Evolutionary conservation across 169 alveolate genomes (phyloP).

Genomic region (Cyclospora cayetanensis): DNA sequence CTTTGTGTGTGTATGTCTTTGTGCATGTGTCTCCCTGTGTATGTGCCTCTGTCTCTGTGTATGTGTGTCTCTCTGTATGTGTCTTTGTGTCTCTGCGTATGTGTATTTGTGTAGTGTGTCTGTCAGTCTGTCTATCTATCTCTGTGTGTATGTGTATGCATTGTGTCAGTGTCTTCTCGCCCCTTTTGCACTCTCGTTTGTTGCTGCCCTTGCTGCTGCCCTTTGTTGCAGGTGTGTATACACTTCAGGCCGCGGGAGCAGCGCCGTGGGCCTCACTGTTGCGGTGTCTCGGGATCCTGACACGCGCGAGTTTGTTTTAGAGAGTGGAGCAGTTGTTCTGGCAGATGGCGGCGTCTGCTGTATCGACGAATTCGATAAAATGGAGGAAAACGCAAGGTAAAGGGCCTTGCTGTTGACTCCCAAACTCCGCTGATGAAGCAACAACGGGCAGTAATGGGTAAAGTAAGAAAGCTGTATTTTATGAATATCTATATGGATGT

Average conservation of each 20-base stretch:
- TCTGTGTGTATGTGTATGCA: too few relatives aligned
- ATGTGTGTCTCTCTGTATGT: too few relatives aligned
- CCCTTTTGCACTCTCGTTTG: too few relatives aligned
- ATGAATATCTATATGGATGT: background rate
- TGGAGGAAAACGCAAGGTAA: conserved; percentile 96
- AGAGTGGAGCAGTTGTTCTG: conserved; percentile 99
- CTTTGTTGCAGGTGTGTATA: too few relatives aligned
- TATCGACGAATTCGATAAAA: conserved; percentile 99
- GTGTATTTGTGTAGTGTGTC: too few relatives aligned
- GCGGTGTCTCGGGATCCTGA: conserved; percentile 92
- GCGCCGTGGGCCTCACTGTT: conserved; percentile 99
- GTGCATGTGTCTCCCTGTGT: too few relatives aligned
- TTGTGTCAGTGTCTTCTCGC: too few relatives aligned
- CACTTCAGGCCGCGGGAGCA: conserved; percentile 98
- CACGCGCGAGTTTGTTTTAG: conserved; percentile 94
- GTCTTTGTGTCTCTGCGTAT: too few relatives aligned
- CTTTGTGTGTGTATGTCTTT: too few relatives aligned
- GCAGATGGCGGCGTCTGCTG: conserved; percentile 98
- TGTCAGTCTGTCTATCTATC: too few relatives aligned
- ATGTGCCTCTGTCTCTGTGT: too few relatives aligned
- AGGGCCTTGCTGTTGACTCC: background rate
- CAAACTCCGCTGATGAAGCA: background rate
- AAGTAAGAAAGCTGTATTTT: background rate
- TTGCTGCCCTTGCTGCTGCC: too few relatives aligned
- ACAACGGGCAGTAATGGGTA: background rate